phyloP scores from a whole-genome alignment of 345 rosid species.

The Anastatica hierochuntica region DNA sequence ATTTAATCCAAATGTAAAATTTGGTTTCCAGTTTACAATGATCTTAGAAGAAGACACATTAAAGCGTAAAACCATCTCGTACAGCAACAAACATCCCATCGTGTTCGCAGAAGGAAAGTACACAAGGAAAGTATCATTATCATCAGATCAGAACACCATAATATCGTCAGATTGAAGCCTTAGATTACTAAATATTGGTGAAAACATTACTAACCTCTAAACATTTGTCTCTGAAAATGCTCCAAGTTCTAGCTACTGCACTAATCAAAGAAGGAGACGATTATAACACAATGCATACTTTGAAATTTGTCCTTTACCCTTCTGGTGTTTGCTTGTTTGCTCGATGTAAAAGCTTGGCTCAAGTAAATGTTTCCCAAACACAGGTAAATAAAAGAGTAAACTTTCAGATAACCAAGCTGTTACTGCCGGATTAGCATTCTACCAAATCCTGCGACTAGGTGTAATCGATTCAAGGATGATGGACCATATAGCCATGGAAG shows the following conservation, averaged over 20 bases:
- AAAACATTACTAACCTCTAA: too few species aligned
- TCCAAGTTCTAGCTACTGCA: too few species aligned
- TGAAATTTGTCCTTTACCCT: neutral
- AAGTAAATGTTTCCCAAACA: neutral
- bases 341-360: too few species aligned
- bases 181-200: too few species aligned
- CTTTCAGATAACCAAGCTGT: neutral
- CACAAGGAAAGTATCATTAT: too few species aligned
- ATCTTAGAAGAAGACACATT: neutral
- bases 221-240: too few species aligned
- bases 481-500: neutral
- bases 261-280: too few species aligned
- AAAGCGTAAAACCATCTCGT: neutral
- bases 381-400: neutral
- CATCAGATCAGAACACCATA: too few species aligned
- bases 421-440: neutral
- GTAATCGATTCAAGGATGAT: too few species aligned
- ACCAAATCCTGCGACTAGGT: neutral
- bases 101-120: neutral
- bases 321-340: too few species aligned
- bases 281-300: too few species aligned
- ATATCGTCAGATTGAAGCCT: too few species aligned
- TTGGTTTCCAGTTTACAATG: slow-evolving; percentile 11
- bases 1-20: neutral
- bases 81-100: neutral